These are phyloP conservation scores for Ephemerocybe angulata DNA, from an alignment of 768 basidiomycete genomes.

Conservation along the genomic window DNA sequence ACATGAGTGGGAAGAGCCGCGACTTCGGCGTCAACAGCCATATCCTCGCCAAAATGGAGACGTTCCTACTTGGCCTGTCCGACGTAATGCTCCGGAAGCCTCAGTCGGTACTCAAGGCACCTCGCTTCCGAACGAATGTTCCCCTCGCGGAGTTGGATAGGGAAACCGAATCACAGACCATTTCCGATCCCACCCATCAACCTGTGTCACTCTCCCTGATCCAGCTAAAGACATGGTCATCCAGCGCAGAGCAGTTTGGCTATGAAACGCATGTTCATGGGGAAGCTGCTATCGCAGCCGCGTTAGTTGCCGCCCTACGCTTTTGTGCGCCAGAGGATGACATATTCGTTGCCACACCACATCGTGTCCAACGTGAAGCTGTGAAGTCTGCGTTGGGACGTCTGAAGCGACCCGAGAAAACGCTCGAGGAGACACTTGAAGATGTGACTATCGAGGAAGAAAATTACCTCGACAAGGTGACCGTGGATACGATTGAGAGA, in stretches of 20 bases:
- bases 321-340: constrained; percentile 38
- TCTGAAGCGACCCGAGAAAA: constrained; percentile 16
- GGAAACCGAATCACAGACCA: constrained; percentile 2
- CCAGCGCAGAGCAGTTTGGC: constrained; percentile 29
- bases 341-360: constrained; percentile 51
- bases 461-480: constrained; percentile 25
- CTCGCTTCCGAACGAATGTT: constrained; percentile 11
- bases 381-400: constrained; percentile 37
- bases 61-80: constrained; percentile 40
- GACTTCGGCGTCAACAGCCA: constrained; percentile 20
- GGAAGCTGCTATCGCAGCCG: constrained; percentile 46
- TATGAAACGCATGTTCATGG: constrained; percentile 46
- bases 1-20: constrained; percentile 8
- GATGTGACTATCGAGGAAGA: constrained; percentile 12
- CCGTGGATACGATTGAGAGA: constrained; percentile 48
- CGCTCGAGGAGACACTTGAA: constrained; percentile 16
- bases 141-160: background rate
- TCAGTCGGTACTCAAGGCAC: constrained; percentile 29
- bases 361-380: constrained; percentile 49
- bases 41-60: constrained; percentile 26
- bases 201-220: constrained; percentile 46
- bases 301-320: constrained; percentile 35
- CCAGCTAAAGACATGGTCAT: constrained; percentile 33
- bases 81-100: constrained; percentile 42
- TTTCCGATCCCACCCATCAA: constrained; percentile 22